Evolutionary conservation across 2,329 filamentous ascomycete species (phyloP).

Genomic region (Arthrocladium fulminans): DNA sequence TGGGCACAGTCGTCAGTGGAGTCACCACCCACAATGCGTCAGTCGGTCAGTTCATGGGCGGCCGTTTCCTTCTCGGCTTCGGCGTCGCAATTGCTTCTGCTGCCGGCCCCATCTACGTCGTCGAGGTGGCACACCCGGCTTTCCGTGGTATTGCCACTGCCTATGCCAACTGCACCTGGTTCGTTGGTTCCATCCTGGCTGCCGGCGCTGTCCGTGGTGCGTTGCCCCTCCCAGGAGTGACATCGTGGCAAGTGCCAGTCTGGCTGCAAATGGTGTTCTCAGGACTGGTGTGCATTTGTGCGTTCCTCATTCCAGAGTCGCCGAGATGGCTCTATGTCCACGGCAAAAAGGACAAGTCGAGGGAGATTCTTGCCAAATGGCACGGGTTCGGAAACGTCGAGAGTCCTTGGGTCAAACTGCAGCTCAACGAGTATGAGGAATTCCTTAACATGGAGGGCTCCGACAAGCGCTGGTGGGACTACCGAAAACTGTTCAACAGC

Average conservation of each 20-base stretch:
- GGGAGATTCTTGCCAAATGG: constrained; percentile 49
- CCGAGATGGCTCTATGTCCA: constrained; percentile 55
- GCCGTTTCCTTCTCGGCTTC: constrained; percentile 47
- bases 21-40: constrained; percentile 32
- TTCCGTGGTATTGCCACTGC: constrained; percentile 55
- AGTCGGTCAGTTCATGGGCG: constrained; percentile 47
- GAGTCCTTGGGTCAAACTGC: constrained; percentile 26
- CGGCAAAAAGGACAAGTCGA: constrained; percentile 49
- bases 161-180: constrained; percentile 46
- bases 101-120: constrained; percentile 55
- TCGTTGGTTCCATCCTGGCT: constrained; percentile 45
- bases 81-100: constrained; percentile 52
- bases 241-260: constrained; percentile 52
- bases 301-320: constrained; percentile 52
- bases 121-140: constrained; percentile 55
- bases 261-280: constrained; percentile 43
- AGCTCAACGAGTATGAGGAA: constrained; percentile 29
- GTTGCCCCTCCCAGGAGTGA: constrained; percentile 24
- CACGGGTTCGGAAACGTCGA: constrained; percentile 44
- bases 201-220: constrained; percentile 47
- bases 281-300: constrained; percentile 39
- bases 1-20: constrained; percentile 44
- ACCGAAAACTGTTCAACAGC: constrained; percentile 42
- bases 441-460: constrained; percentile 26
- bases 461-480: constrained; percentile 43